These are phyloP conservation scores for Tolypocladium nubicola DNA, from an alignment of 2,329 filamentous ascomycete genomes.

Conservation along the genomic window DNA sequence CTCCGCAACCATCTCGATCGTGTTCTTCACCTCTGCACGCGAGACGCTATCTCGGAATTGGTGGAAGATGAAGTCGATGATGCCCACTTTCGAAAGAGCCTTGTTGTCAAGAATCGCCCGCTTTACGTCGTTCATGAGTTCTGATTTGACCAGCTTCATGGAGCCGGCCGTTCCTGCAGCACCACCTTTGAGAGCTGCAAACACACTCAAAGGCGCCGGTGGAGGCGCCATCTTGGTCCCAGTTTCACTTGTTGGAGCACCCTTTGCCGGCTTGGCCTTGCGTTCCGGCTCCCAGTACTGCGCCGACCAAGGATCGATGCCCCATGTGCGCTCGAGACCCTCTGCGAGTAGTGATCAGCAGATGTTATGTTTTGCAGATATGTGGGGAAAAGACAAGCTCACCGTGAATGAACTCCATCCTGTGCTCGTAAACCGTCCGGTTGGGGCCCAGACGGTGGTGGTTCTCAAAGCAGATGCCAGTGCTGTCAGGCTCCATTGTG, in stretches of 20 bases:
- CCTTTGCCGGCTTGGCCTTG: constrained; percentile 15
- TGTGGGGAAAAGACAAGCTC: constrained; percentile 17
- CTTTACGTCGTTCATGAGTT: constrained; percentile 30
- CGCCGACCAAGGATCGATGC: constrained; percentile 77
- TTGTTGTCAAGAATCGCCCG: constrained; percentile 29
- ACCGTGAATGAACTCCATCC: constrained; percentile 68
- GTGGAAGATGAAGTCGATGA: constrained; percentile 28
- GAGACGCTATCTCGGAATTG: constrained; percentile 26
- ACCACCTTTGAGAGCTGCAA: constrained; percentile 20
- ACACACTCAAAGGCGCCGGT: constrained; percentile 22
- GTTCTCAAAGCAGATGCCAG: constrained; percentile 78
- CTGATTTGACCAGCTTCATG: constrained; percentile 24
- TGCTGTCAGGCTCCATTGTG: constrained; percentile 65
- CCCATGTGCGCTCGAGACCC: constrained; percentile 34
- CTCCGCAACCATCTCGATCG: constrained; percentile 27
- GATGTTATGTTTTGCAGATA: neutral
- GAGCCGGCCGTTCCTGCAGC: constrained; percentile 6
- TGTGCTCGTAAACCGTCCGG: constrained; percentile 46
- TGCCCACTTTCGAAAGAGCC: constrained; percentile 28
- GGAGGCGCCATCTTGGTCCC: constrained; percentile 20
- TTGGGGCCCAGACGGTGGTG: constrained; percentile 32
- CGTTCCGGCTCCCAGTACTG: constrained; percentile 59
- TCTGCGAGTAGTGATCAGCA: constrained; percentile 21
- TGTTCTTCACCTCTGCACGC: constrained; percentile 30
- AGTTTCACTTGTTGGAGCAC: constrained; percentile 6